Conservation (phyloP, 352 stramenopile genomes). For the Globisporangium yorkense region DNA sequence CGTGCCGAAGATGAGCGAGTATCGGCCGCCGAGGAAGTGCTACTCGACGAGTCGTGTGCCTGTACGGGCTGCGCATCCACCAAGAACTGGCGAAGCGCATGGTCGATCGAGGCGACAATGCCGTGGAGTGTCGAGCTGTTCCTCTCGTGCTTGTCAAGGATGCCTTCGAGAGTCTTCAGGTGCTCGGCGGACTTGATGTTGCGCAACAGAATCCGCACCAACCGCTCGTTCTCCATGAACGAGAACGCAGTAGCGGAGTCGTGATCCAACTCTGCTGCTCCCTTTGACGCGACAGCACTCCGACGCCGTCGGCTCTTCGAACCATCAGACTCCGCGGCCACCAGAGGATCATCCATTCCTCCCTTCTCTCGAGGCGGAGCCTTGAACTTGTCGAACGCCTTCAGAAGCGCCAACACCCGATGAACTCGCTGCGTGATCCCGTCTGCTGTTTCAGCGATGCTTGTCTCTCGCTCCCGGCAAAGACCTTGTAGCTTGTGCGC, state of each 20-base stretch:
- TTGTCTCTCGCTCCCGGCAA: slow-evolving; percentile 14
- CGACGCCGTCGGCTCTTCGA: slow-evolving; percentile 7
- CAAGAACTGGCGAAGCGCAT: slow-evolving; percentile 21
- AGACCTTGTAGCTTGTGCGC: slow-evolving; percentile 11
- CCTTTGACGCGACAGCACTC: slow-evolving; percentile 1
- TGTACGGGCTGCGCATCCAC: slow-evolving; percentile 13
- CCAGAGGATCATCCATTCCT: background rate
- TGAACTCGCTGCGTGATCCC: slow-evolving; percentile 12
- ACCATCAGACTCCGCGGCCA: background rate
- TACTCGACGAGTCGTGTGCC: background rate
- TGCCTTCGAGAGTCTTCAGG: slow-evolving; percentile 34
- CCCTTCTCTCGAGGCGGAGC: slow-evolving; percentile 1
- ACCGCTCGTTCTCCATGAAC: slow-evolving; percentile 71
- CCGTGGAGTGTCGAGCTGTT: slow-evolving; percentile 26
- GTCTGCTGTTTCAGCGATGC: slow-evolving; percentile 9
- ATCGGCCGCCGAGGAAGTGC: background rate
- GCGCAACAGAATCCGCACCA: slow-evolving; percentile 64
- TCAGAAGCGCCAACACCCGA: slow-evolving; percentile 25
- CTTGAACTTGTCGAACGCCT: slow-evolving; percentile 42
- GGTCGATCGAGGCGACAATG: slow-evolving; percentile 25
- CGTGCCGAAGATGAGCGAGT: background rate
- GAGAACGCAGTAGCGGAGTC: slow-evolving; percentile 19
- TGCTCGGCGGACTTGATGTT: slow-evolving; percentile 58
- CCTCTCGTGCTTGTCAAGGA: slow-evolving; percentile 48
- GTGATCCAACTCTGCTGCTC: background rate